These are phyloP conservation scores for Xylaria arbuscula DNA, from an alignment of 2,329 filamentous ascomycete genomes.

Conservation along the genomic window DNA sequence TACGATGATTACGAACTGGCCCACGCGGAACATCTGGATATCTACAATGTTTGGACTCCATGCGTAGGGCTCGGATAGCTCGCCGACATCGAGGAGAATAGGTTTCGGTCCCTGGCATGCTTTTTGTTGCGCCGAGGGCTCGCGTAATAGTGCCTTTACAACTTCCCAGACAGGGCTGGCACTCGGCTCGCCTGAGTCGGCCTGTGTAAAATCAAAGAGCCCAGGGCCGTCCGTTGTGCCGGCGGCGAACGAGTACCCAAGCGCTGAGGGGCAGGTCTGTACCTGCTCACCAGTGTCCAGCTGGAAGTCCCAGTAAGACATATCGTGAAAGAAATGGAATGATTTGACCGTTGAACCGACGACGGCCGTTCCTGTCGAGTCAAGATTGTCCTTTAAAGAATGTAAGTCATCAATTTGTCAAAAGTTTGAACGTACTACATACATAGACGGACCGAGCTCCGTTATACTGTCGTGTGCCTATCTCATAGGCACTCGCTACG, in stretches of 20 bases:
- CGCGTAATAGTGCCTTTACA: slow-evolving; percentile 75
- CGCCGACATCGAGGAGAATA: slow-evolving; percentile 86
- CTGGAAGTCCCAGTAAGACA: slow-evolving; percentile 77
- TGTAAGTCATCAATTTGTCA: slow-evolving; percentile 4
- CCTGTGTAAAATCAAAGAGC: slow-evolving; percentile 89
- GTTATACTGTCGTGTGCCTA: slow-evolving; percentile 73
- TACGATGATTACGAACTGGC: slow-evolving; percentile 86
- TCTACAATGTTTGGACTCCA: slow-evolving; percentile 94
- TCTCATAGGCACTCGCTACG: slow-evolving; percentile 79
- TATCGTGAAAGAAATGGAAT: slow-evolving; percentile 84
- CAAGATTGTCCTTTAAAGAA: slow-evolving; percentile 32
- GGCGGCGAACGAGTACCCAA: slow-evolving; percentile 90
- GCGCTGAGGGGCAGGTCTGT: slow-evolving; percentile 82
- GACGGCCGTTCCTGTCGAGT: slow-evolving; percentile 58
- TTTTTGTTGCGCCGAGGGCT: slow-evolving; percentile 74
- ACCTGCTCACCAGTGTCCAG: slow-evolving; percentile 77
- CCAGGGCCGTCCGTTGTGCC: slow-evolving; percentile 92
- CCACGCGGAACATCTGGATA: slow-evolving; percentile 83
- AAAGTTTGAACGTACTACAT: slow-evolving; percentile 28
- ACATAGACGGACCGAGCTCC: slow-evolving; percentile 65
- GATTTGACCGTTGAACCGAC: slow-evolving; percentile 75
- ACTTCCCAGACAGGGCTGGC: slow-evolving; percentile 81
- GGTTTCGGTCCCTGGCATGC: slow-evolving; percentile 84
- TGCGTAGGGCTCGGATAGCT: slow-evolving; percentile 77
- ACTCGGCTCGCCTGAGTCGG: slow-evolving; percentile 75